These are phyloP conservation scores for Cystobasidium ongulense DNA, from an alignment of 768 basidiomycete species.

Conservation along the genomic window DNA sequence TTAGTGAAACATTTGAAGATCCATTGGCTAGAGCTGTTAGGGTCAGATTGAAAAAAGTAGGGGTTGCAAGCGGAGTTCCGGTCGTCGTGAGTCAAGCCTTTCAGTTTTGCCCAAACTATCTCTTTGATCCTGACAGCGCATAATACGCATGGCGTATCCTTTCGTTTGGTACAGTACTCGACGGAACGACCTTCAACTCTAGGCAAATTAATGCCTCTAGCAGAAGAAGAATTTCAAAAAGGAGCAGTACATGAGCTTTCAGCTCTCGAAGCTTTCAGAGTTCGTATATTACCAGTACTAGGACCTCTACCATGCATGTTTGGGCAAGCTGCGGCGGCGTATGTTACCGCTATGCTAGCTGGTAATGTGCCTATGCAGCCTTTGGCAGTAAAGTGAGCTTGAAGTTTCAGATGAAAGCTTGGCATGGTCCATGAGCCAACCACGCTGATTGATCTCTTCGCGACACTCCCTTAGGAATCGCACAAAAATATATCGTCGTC, in stretches of 20 bases:
- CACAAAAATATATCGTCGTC: constrained; percentile 31
- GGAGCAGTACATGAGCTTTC: constrained; percentile 81
- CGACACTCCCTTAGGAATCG: constrained; percentile 33
- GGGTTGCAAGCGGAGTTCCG: constrained; percentile 47
- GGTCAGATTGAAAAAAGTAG: constrained; percentile 49
- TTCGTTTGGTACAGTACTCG: constrained; percentile 68
- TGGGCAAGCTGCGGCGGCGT: constrained; percentile 80
- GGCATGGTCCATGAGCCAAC: too few relatives aligned
- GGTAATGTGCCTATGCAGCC: constrained; percentile 74
- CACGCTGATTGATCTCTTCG: neutral
- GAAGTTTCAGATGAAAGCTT: constrained; percentile 46
- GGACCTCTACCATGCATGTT: constrained; percentile 52
- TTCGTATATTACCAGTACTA: constrained; percentile 84
- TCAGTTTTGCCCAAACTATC: too few relatives aligned
- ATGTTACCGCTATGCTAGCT: constrained; percentile 75
- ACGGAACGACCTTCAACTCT: constrained; percentile 61
- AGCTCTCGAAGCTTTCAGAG: constrained; percentile 83
- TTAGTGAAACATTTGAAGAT: constrained; percentile 84
- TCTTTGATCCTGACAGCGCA: too few relatives aligned
- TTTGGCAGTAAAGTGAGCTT: constrained; percentile 72
- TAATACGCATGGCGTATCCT: constrained; percentile 52
- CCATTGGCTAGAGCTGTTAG: constrained; percentile 88
- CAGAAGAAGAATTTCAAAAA: constrained; percentile 84
- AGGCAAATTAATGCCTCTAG: constrained; percentile 76
- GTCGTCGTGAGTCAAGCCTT: constrained; percentile 45